Evolutionary conservation across 164 flowering plant species (phyloP), one percentile per base, ranked within the genome.

Genomic region (Magnolia officinalis): DNA sequence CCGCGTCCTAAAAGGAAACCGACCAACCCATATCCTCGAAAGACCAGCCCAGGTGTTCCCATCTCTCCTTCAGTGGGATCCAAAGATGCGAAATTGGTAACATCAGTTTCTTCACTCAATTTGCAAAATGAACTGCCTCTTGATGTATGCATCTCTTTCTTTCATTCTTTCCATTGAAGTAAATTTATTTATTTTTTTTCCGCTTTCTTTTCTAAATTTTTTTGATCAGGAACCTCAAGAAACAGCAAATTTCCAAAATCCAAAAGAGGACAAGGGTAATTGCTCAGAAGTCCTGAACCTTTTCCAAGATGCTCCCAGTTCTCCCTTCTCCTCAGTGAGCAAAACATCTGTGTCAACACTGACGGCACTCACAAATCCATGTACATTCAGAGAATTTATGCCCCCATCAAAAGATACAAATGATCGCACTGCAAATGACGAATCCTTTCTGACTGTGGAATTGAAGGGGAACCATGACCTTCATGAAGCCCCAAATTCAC

Each of bases 1-100:
- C 99, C 99, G 55, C 96, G 99, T 70, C 99, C 98, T 66, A 93
- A 93, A 85, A 87, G 95, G 81, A 96, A 96, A 81, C 98, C 98
- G 68, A 90, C 82, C 83, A 90, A 86, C 86, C 99, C 99, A 82
- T 95, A 95, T 85, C 99, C 99, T 83, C 88, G 96, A 76, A 95
- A 95, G 84, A 86, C 86, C 14, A 73, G 84, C 73, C 31, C 61
- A 45, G 83, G 75, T 80, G 50, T 78, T 76, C 67, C 86, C 26
- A 77, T 73, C 37, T 26, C 74, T 52, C 76, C 75, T 49, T 86
- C 83, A 19, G 76, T 67, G 49, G 88, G 81, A 77, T 77, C 68
- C 18, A 89, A 87, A 78, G 96, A 89, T 83, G 93, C 80, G 59
- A 89, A 85, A 67, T 37, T 55, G 19, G 65, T 72, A 58, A 77